Conservation (phyloP, 208 protist species). For the Wallacemonas sp. region DNA sequence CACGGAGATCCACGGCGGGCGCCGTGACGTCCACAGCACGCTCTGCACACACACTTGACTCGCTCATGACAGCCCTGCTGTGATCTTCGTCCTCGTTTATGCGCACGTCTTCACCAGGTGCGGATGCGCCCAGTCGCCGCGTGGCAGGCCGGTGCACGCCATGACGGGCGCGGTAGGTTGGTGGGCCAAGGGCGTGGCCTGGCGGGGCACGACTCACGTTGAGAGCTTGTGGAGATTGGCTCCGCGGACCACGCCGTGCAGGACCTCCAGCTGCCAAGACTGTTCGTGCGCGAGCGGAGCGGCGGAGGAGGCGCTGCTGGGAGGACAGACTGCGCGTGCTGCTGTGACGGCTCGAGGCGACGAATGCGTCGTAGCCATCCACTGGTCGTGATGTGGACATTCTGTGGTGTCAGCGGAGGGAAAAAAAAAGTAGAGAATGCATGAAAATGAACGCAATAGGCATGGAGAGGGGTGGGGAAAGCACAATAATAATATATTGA, state of each 20-base stretch:
- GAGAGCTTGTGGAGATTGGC: constrained; percentile 31
- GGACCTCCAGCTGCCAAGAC: constrained; percentile 29
- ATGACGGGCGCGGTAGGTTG: constrained; percentile 25
- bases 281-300: constrained; percentile 4
- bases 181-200: constrained; percentile 24
- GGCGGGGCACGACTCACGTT: constrained; percentile 35
- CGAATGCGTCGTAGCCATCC: not conserved
- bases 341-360: constrained; percentile 1
- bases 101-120: no score
- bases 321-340: no score
- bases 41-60: no score
- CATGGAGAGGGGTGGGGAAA: constrained; percentile 6
- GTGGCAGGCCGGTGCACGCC: constrained; percentile 13
- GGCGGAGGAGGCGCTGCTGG: constrained; percentile 1
- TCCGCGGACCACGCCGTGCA: constrained; percentile 27
- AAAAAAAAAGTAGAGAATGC: constrained; percentile 14
- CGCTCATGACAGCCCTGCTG: no score
- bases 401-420: no score
- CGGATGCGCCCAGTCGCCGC: no score
- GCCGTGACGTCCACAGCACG: no score
- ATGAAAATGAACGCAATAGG: constrained; percentile 3
- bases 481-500: not conserved
- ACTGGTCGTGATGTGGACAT: no score
- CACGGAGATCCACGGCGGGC: no score
- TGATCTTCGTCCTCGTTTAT: no score